These are phyloP conservation scores for Fusarium verticillioides DNA, from an alignment of 2,329 filamentous ascomycete species.

Conservation along the genomic window DNA sequence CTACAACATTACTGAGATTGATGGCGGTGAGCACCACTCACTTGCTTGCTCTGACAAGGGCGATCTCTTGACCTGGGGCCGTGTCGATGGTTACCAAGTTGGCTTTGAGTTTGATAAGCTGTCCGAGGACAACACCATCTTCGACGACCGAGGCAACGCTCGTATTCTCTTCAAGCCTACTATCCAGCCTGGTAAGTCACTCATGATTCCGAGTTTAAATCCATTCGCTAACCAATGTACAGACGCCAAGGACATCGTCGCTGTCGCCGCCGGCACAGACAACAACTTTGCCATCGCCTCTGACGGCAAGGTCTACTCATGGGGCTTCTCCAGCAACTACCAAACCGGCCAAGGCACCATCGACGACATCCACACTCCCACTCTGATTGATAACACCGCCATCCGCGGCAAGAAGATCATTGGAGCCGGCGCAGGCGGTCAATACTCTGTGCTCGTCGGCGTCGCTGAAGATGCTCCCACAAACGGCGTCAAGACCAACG, in stretches of 20 bases:
- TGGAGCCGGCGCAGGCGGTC: constrained; percentile 87
- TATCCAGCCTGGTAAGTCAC: constrained; percentile 56
- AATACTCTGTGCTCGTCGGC: constrained; percentile 76
- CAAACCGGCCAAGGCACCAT: constrained; percentile 81
- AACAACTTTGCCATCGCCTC: constrained; percentile 78
- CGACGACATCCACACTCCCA: constrained; percentile 84
- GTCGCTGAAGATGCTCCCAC: constrained; percentile 46
- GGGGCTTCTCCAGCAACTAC: constrained; percentile 84
- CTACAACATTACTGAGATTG: constrained; percentile 73
- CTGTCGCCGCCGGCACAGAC: constrained; percentile 74
- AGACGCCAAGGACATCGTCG: constrained; percentile 63
- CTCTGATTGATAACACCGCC: constrained; percentile 85
- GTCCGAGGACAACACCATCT: constrained; percentile 64
- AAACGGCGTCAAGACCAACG: constrained; percentile 47
- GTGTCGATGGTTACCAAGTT: constrained; percentile 62
- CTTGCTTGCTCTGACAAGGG: constrained; percentile 68
- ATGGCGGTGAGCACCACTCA: constrained; percentile 81
- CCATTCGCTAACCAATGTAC: constrained; percentile 8
- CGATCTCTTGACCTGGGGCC: constrained; percentile 70
- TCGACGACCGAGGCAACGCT: constrained; percentile 70
- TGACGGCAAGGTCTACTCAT: constrained; percentile 78
- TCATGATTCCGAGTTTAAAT: not conserved
- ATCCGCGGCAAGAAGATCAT: constrained; percentile 78
- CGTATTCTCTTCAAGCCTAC: constrained; percentile 69
- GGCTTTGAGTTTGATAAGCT: constrained; percentile 67